A percentile compares a stretch with the other conserved stretches of the same genome.
Evolutionary conservation across 768 basidiomycete genomes (phyloP).

Genomic region (Termitomyces sp.): DNA sequence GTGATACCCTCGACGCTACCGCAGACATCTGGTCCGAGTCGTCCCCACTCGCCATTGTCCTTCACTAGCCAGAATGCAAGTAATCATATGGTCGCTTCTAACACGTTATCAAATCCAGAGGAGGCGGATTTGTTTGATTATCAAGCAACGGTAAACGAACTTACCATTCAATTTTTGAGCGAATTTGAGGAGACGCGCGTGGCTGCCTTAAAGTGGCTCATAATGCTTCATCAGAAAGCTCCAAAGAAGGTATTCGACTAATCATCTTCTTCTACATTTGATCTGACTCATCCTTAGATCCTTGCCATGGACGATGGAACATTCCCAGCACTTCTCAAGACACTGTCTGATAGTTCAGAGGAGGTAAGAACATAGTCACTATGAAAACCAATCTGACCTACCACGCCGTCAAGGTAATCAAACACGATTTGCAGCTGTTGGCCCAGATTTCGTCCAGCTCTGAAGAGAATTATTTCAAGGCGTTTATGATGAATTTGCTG

Average conservation of each 20-base stretch:
- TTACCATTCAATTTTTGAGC: slow-evolving; percentile 91
- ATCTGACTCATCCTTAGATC: slow-evolving; percentile 47
- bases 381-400: not conserved
- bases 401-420: slow-evolving; percentile 66
- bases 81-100: slow-evolving; percentile 22
- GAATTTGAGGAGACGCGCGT: slow-evolving; percentile 97
- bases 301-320: slow-evolving; percentile 95
- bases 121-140: slow-evolving; percentile 85
- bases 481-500: slow-evolving; percentile 92
- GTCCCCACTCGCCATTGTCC: slow-evolving; percentile 61
- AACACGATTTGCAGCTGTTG: slow-evolving; percentile 90
- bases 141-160: slow-evolving; percentile 83
- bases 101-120: slow-evolving; percentile 22
- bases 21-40: slow-evolving; percentile 30
- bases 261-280: not conserved
- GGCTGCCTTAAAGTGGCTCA: slow-evolving; percentile 93
- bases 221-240: slow-evolving; percentile 98
- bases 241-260: slow-evolving; percentile 71
- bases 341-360: slow-evolving; percentile 92
- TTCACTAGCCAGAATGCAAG: slow-evolving; percentile 34
- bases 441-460: slow-evolving; percentile 96
- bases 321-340: slow-evolving; percentile 93
- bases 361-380: slow-evolving; percentile 46
- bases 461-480: slow-evolving; percentile 92
- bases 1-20: slow-evolving; percentile 16